Percentiles rank a stretch among this genome's conserved stretches.
phyloP scores from a whole-genome alignment of 306 rosid species.

The Clitoria ternatea region DNA sequence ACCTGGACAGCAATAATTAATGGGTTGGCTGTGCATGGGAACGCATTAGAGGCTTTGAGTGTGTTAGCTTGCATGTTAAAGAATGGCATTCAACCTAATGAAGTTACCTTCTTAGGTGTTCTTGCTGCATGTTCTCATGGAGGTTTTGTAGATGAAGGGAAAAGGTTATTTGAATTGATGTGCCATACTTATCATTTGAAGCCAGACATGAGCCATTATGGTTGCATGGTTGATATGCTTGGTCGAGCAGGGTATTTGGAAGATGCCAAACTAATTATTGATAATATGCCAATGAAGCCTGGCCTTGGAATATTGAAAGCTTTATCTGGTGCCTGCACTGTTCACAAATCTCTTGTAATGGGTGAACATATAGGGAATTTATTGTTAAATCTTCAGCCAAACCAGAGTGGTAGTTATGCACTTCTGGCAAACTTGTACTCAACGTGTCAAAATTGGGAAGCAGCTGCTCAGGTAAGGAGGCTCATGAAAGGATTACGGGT shows the following conservation, averaged over 20 bases:
- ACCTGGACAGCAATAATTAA: conserved; percentile 41
- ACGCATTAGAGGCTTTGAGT: conserved; percentile 26
- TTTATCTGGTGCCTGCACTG: conserved; percentile 40
- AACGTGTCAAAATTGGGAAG: conserved; percentile 42
- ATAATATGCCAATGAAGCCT: conserved; percentile 45
- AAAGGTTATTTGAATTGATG: conserved; percentile 29
- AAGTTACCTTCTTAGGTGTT: conserved; percentile 34
- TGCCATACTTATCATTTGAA: conserved; percentile 30
- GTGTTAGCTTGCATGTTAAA: conserved; percentile 36
- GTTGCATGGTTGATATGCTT: conserved; percentile 49
- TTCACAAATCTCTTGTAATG: conserved; percentile 34
- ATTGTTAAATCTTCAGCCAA: conserved; percentile 29
- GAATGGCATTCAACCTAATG: conserved; percentile 39
- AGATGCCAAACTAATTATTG: conserved; percentile 38
- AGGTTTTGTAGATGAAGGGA: conserved; percentile 40
- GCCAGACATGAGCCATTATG: conserved; percentile 44
- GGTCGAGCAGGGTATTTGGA: conserved; percentile 42
- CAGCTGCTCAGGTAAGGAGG: conserved; percentile 39
- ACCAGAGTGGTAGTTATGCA: conserved; percentile 33
- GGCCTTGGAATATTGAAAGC: conserved; percentile 32
- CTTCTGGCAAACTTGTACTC: conserved; percentile 40
- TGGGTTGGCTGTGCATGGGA: conserved; percentile 39
- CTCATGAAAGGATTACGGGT: conserved; percentile 34
- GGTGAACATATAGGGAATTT: conserved; percentile 35
- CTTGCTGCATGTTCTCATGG: conserved; percentile 47